Percentiles rank a stretch among this genome's conserved stretches.
Conservation (phyloP, 495 filamentous ascomycete species). For the Talaromyces borbonicus region DNA sequence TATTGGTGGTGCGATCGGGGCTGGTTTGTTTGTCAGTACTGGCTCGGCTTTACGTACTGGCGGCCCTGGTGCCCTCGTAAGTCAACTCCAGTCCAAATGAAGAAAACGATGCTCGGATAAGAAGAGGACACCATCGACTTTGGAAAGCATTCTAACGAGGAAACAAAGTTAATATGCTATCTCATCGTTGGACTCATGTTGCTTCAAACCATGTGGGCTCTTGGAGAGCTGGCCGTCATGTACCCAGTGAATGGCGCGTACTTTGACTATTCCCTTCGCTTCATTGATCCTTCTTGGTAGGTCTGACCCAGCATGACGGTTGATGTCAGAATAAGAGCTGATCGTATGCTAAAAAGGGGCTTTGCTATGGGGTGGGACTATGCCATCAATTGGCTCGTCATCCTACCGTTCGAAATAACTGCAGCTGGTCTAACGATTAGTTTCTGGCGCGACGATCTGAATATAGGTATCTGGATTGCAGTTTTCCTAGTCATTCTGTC, state of each 20-base stretch:
- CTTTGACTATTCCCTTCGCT: slow-evolving; percentile 45
- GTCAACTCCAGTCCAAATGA: slow-evolving; percentile 8
- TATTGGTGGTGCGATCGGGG: slow-evolving; percentile 49
- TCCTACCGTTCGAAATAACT: slow-evolving; percentile 54
- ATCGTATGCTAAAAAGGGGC: too few species aligned
- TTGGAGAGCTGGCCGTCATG: slow-evolving; percentile 61
- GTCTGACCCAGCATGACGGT: slow-evolving; percentile 6
- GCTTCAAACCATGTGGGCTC: slow-evolving; percentile 49
- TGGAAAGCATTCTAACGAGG: background rate
- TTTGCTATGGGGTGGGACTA: slow-evolving; percentile 58
- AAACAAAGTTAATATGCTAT: slow-evolving; percentile 39
- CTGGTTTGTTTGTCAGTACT: slow-evolving; percentile 43
- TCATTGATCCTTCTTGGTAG: slow-evolving; percentile 47
- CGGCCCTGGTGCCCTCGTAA: slow-evolving; percentile 34
- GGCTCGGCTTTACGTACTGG: slow-evolving; percentile 32
- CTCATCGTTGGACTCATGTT: slow-evolving; percentile 45
- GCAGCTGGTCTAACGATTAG: slow-evolving; percentile 70
- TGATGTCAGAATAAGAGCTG: too few species aligned
- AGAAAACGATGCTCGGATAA: background rate
- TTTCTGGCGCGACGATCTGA: slow-evolving; percentile 53
- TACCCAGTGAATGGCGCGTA: slow-evolving; percentile 59
- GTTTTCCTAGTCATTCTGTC: slow-evolving; percentile 43
- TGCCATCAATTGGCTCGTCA: slow-evolving; percentile 57
- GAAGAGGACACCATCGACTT: background rate
- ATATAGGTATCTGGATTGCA: slow-evolving; percentile 53